phyloP scores from a whole-genome alignment of 139 green algal species.

The Marvania coccoides region DNA sequence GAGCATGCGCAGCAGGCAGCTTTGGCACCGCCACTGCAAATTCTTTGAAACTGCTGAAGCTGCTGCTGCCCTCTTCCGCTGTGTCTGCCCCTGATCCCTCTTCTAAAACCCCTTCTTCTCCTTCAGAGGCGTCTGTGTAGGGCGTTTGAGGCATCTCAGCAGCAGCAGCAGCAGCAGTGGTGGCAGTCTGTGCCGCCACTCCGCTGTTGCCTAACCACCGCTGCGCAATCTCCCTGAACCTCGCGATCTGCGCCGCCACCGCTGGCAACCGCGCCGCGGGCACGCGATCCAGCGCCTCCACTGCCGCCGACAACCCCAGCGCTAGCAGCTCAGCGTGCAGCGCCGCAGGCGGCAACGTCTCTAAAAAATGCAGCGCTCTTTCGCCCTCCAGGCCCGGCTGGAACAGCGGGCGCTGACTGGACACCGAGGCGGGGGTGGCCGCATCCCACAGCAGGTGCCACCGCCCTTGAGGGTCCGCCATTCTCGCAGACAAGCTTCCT shows the following conservation, averaged over 20 bases:
- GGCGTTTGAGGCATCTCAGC: background rate
- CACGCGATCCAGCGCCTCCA: conserved; percentile 34
- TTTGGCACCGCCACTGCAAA: background rate
- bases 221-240: background rate
- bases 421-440: conserved; percentile 31
- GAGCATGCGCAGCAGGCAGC: conserved; percentile 11
- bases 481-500: conserved; percentile 27
- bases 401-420: conserved; percentile 58
- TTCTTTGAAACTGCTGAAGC: background rate
- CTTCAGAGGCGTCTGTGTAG: too few species aligned
- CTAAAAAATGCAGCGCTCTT: conserved; percentile 65
- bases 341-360: conserved; percentile 47
- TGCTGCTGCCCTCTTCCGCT: background rate
- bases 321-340: conserved; percentile 56
- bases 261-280: conserved; percentile 36
- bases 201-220: background rate
- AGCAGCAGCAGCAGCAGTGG: background rate
- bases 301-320: conserved; percentile 28
- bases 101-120: too few species aligned
- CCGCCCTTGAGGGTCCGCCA: conserved; percentile 22
- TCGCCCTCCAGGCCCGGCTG: conserved; percentile 65
- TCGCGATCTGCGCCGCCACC: conserved; percentile 22
- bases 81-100: background rate
- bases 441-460: conserved; percentile 66
- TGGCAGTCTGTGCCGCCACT: background rate